These are phyloP conservation scores for Tuber umbilicatum DNA, from an alignment of 495 filamentous ascomycete genomes.

Conservation along the genomic window DNA sequence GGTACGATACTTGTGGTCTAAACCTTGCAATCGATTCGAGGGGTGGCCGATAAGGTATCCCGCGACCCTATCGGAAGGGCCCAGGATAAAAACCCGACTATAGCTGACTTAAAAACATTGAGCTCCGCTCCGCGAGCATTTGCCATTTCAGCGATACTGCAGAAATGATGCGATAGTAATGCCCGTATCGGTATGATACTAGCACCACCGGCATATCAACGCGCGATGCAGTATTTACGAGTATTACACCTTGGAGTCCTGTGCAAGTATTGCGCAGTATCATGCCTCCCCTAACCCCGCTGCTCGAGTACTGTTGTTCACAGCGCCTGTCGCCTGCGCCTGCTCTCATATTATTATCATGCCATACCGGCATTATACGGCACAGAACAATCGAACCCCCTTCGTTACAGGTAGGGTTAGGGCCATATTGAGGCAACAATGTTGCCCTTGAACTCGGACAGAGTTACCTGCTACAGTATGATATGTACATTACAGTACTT, in stretches of 20 bases:
- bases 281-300: too few relatives aligned
- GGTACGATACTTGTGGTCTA: too few relatives aligned
- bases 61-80: not conserved
- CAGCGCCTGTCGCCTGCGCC: not conserved
- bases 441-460: not conserved
- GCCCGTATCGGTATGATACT: not conserved
- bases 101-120: not conserved
- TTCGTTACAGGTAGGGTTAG: not conserved
- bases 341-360: too few relatives aligned
- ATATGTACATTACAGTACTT: too few relatives aligned
- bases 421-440: not conserved
- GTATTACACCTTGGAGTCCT: too few relatives aligned
- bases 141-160: not conserved
- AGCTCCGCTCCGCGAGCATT: not conserved
- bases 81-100: not conserved
- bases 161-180: not conserved
- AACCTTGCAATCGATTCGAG: too few relatives aligned
- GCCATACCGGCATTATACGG: too few relatives aligned
- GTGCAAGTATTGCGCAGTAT: too few relatives aligned
- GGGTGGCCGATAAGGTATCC: not conserved
- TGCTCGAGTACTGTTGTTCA: not conserved
- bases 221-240: not conserved
- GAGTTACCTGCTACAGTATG: too few relatives aligned
- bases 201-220: not conserved
- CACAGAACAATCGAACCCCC: not conserved